Percentiles rank a stretch among this genome's conserved stretches.
phyloP scores from a whole-genome alignment of 192 early-diverging fungal genomes.

The Mortierella alpina region DNA sequence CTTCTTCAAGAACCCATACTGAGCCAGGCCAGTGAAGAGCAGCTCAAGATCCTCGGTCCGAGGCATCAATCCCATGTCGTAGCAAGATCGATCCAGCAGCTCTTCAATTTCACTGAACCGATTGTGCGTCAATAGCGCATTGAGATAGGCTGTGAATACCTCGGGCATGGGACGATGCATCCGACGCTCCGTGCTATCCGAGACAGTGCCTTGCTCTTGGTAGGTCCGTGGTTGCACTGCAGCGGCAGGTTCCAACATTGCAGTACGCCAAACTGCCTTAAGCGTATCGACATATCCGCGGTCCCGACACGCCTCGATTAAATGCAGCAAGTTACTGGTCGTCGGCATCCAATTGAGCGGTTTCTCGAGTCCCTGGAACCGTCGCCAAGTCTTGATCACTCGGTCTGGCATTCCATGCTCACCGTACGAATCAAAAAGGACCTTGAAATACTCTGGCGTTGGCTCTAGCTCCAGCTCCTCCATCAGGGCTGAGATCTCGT shows the following conservation, averaged over 20 bases:
- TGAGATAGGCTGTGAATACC: conserved; percentile 44
- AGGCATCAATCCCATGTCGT: conserved; percentile 16
- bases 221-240: background rate
- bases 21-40: conserved; percentile 37
- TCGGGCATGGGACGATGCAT: conserved; percentile 16
- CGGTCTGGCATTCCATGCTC: conserved; percentile 28
- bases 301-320: conserved; percentile 48
- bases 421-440: conserved; percentile 35
- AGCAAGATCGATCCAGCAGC: conserved; percentile 5
- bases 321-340: conserved; percentile 28
- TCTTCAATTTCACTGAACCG: conserved; percentile 33
- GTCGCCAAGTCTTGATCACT: conserved; percentile 37
- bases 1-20: conserved; percentile 39
- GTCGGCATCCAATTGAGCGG: conserved; percentile 15
- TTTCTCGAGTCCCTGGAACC: conserved; percentile 8
- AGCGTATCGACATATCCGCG: conserved; percentile 46
- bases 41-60: conserved; percentile 37
- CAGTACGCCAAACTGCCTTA: conserved; percentile 29
- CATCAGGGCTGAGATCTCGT: conserved; percentile 23
- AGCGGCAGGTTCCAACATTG: background rate
- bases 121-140: conserved; percentile 47
- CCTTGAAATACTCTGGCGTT: conserved; percentile 21
- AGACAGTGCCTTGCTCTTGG: background rate
- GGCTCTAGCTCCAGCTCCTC: conserved; percentile 29
- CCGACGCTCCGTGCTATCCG: background rate